Evolutionary conservation across 1,139 yeast species (phyloP).

Genomic region (Geotrichum citri-aurantii): DNA sequence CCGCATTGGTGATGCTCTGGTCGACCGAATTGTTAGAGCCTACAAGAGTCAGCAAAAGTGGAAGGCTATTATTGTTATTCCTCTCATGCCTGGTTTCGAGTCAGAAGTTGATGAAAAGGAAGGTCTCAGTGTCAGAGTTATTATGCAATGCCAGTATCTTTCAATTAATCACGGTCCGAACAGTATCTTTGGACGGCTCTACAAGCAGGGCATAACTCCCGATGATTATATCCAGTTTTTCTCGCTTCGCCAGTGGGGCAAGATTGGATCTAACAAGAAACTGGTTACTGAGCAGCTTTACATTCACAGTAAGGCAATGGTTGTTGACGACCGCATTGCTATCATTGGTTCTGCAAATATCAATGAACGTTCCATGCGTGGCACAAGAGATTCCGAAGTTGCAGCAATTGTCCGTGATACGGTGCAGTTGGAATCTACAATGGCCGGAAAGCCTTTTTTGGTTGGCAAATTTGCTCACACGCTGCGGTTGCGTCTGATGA

Average conservation of each 20-base stretch:
- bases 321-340: slow-evolving; percentile 22
- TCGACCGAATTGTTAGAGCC: slow-evolving; percentile 87
- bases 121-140: slow-evolving; percentile 88
- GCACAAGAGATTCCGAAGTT: slow-evolving; percentile 88
- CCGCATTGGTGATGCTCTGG: slow-evolving; percentile 92
- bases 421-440: slow-evolving; percentile 61
- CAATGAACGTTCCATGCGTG: slow-evolving; percentile 35
- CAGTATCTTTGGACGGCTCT: slow-evolving; percentile 80
- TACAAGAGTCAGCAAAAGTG: slow-evolving; percentile 70
- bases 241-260: slow-evolving; percentile 93
- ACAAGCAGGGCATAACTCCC: slow-evolving; percentile 72
- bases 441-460: slow-evolving; percentile 75
- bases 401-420: slow-evolving; percentile 85
- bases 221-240: slow-evolving; percentile 87
- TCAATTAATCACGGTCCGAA: slow-evolving; percentile 87
- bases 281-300: slow-evolving; percentile 88
- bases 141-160: slow-evolving; percentile 95
- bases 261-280: slow-evolving; percentile 68
- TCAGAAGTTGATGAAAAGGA: slow-evolving; percentile 90
- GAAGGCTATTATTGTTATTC: slow-evolving; percentile 88
- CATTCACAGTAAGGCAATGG: slow-evolving; percentile 67
- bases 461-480: slow-evolving; percentile 91
- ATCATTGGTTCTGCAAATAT: slow-evolving; percentile 23
- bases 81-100: slow-evolving; percentile 97
- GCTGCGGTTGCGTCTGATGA: slow-evolving; percentile 82